Evolutionary conservation across 805 yeast species (phyloP).

Genomic region (Metschnikowia drakensbergensis): DNA sequence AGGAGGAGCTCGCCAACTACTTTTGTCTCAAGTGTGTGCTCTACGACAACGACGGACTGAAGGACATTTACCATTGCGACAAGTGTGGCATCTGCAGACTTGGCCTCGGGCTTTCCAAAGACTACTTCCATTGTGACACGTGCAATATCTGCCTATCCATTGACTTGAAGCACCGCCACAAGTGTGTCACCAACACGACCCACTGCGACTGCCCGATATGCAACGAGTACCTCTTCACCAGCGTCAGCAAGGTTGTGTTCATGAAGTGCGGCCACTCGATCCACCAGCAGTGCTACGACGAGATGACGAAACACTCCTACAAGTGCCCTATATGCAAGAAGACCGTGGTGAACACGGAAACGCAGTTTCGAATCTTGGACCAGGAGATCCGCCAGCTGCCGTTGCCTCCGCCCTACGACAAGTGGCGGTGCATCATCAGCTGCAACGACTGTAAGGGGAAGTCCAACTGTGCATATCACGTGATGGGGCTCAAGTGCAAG

Average conservation of each 20-base stretch:
- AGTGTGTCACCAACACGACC: slow-evolving; percentile 81
- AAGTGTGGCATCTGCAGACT: slow-evolving; percentile 90
- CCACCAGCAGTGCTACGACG: slow-evolving; percentile 79
- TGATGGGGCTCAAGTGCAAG: slow-evolving; percentile 81
- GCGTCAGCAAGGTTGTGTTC: slow-evolving; percentile 77
- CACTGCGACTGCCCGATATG: slow-evolving; percentile 93
- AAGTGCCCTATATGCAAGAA: slow-evolving; percentile 89
- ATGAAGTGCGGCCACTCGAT: slow-evolving; percentile 95
- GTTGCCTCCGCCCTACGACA: slow-evolving; percentile 73
- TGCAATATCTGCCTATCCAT: slow-evolving; percentile 88
- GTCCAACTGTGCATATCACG: slow-evolving; percentile 71
- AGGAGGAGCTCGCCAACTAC: slow-evolving; percentile 63
- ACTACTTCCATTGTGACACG: slow-evolving; percentile 84
- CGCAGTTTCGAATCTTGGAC: slow-evolving; percentile 82
- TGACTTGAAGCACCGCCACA: slow-evolving; percentile 70
- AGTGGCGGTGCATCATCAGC: slow-evolving; percentile 70
- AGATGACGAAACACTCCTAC: slow-evolving; percentile 76
- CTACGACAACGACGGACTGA: slow-evolving; percentile 74
- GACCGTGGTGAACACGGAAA: slow-evolving; percentile 81
- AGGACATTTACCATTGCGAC: slow-evolving; percentile 87
- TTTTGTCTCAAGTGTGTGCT: slow-evolving; percentile 75
- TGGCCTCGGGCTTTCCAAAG: slow-evolving; percentile 84
- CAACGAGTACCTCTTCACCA: slow-evolving; percentile 83
- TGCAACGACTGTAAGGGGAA: slow-evolving; percentile 89
- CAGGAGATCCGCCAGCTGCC: slow-evolving; percentile 73